Conservation (phyloP, 805 yeast genomes). For the Wickerhamiella brachini region DNA sequence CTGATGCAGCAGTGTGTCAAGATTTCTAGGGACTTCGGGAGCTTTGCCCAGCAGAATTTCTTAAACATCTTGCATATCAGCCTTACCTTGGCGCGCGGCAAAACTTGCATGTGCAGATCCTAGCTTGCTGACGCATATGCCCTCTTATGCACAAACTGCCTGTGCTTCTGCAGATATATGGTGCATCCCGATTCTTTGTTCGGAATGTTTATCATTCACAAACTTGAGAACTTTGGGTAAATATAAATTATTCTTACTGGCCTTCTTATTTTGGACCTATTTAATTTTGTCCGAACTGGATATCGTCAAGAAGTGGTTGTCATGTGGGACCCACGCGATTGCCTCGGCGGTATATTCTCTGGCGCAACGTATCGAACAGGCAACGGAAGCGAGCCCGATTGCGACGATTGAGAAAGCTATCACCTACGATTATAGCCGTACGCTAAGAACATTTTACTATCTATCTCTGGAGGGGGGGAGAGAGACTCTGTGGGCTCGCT, state of each 20-base stretch:
- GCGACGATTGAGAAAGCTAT: too few relatives aligned
- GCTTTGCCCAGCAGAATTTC: too few relatives aligned
- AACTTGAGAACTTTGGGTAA: not conserved
- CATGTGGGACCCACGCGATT: not conserved
- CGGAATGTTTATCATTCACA: not conserved
- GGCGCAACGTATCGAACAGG: too few relatives aligned
- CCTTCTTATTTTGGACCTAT: not conserved
- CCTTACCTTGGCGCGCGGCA: not conserved
- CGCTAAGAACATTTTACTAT: too few relatives aligned
- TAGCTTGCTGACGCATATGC: not conserved
- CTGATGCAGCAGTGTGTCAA: not conserved
- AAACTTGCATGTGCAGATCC: not conserved
- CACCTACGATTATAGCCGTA: too few relatives aligned
- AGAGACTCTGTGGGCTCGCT: too few relatives aligned
- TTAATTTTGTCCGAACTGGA: not conserved
- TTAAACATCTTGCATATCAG: not conserved
- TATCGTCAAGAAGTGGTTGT: not conserved
- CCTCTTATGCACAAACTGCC: not conserved
- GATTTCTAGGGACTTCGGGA: not conserved
- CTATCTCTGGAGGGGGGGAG: too few relatives aligned
- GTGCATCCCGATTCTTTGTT: not conserved
- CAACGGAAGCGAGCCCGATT: too few relatives aligned
- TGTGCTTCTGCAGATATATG: not conserved
- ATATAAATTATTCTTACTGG: too few relatives aligned
- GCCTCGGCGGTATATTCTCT: too few relatives aligned